A percentile compares a stretch with the other conserved stretches of the same genome.
These are phyloP conservation scores for Clitopilus passeckerianus DNA, from an alignment of 768 basidiomycete genomes.

Conservation along the genomic window DNA sequence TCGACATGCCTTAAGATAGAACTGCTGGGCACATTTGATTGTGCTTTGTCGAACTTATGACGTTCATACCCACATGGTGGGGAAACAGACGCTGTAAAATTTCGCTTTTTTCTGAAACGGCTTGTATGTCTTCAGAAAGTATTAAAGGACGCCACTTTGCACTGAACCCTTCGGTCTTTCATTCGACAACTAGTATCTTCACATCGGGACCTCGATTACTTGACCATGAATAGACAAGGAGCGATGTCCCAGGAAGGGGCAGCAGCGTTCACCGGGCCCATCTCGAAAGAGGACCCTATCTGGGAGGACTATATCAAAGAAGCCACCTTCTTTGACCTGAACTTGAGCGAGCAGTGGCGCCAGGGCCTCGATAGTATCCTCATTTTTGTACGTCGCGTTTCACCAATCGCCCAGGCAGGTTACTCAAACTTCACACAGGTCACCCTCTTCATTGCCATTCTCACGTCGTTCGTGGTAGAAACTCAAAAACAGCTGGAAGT, in stretches of 20 bases:
- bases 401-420: background rate
- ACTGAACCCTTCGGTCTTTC: too few species aligned
- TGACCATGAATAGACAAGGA: too few species aligned
- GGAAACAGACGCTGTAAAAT: too few species aligned
- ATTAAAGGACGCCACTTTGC: too few species aligned
- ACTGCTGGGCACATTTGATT: too few species aligned
- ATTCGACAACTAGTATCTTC: too few species aligned
- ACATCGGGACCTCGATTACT: too few species aligned
- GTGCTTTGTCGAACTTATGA: too few species aligned
- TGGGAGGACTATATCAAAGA: slow-evolving; percentile 3
- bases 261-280: background rate
- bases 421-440: slow-evolving; percentile 1
- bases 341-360: slow-evolving; percentile 8
- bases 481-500: slow-evolving; percentile 3
- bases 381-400: slow-evolving; percentile 6
- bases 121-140: too few species aligned
- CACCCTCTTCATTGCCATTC: slow-evolving; percentile 7
- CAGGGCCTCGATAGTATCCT: slow-evolving; percentile 7
- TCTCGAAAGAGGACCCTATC: background rate
- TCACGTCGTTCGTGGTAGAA: slow-evolving; percentile 10
- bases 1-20: background rate
- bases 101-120: too few species aligned
- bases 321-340: slow-evolving; percentile 4
- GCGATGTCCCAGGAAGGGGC: too few species aligned
- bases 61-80: too few species aligned